These are phyloP conservation scores for Echria macrotheca DNA, from an alignment of 495 filamentous ascomycete genomes.

Conservation along the genomic window DNA sequence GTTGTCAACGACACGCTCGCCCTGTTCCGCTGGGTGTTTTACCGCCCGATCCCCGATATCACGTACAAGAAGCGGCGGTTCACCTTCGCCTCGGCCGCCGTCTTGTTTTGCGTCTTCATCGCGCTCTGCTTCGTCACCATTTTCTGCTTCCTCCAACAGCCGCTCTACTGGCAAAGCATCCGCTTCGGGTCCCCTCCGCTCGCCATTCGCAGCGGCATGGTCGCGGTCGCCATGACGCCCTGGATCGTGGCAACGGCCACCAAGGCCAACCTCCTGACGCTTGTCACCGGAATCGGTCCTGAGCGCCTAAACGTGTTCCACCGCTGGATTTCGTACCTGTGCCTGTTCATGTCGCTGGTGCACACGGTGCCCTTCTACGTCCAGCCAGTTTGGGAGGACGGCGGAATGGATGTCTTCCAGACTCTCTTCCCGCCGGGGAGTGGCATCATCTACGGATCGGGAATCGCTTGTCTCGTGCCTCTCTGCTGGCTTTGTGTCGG, in stretches of 20 bases:
- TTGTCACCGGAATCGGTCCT: constrained; percentile 86
- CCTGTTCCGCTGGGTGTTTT: constrained; percentile 77
- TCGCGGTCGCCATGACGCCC: constrained; percentile 86
- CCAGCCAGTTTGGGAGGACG: constrained; percentile 76
- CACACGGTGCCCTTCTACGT: constrained; percentile 89
- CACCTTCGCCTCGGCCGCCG: constrained; percentile 69
- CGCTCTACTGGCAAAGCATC: constrained; percentile 78
- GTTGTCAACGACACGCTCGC: constrained; percentile 71
- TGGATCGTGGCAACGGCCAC: constrained; percentile 89
- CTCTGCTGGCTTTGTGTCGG: constrained; percentile 75
- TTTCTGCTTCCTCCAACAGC: constrained; percentile 81
- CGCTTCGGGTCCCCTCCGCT: constrained; percentile 80
- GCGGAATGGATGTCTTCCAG: constrained; percentile 59
- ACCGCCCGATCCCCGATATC: constrained; percentile 69
- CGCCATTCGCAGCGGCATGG: constrained; percentile 87
- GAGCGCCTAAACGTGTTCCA: constrained; percentile 91
- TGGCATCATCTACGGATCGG: constrained; percentile 79
- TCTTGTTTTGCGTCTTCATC: constrained; percentile 57
- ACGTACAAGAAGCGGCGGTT: constrained; percentile 57
- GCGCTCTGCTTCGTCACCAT: constrained; percentile 66
- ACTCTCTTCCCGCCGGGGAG: constrained; percentile 54
- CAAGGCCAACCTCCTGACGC: constrained; percentile 81
- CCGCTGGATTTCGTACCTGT: constrained; percentile 87
- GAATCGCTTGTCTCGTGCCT: constrained; percentile 79
- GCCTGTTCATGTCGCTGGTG: constrained; percentile 72